phyloP scores from a whole-genome alignment of 768 basidiomycete genomes.

The Tulasnella calospora region DNA sequence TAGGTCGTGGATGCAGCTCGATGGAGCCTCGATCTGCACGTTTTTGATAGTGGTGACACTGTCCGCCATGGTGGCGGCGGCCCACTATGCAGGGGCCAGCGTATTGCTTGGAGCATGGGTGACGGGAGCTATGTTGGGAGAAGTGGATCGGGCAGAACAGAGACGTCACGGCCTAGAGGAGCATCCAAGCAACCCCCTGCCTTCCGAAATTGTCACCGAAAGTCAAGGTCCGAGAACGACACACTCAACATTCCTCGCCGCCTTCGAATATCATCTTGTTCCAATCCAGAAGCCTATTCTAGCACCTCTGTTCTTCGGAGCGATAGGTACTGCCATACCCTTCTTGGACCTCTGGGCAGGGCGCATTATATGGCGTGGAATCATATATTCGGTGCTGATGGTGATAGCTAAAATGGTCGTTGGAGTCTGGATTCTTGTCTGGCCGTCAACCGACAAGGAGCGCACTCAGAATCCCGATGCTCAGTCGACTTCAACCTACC shows the following conservation, averaged over 20 bases:
- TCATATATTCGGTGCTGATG: constrained; percentile 58
- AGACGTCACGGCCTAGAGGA: background rate
- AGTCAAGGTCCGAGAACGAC: constrained; percentile 26
- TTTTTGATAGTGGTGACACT: constrained; percentile 34
- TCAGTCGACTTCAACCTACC: background rate
- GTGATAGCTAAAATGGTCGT: constrained; percentile 48
- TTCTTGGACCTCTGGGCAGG: constrained; percentile 40
- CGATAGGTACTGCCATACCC: constrained; percentile 57
- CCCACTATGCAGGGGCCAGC: constrained; percentile 54
- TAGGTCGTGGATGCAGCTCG: background rate
- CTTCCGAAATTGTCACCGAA: constrained; percentile 23
- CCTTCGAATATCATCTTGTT: constrained; percentile 41
- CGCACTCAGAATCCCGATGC: background rate
- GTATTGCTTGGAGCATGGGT: constrained; percentile 61
- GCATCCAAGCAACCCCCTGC: background rate
- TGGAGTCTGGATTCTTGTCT: constrained; percentile 43
- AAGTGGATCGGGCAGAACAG: constrained; percentile 30
- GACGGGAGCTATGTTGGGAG: constrained; percentile 48
- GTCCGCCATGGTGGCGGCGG: constrained; percentile 46
- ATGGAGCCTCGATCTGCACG: background rate
- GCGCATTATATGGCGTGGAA: constrained; percentile 48
- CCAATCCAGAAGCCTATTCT: constrained; percentile 45
- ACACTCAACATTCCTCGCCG: constrained; percentile 27
- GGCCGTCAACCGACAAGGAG: background rate
- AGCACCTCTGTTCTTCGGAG: constrained; percentile 61